These are phyloP conservation scores for Ramalina peruviana DNA, from an alignment of 495 filamentous ascomycete species.

Conservation along the genomic window DNA sequence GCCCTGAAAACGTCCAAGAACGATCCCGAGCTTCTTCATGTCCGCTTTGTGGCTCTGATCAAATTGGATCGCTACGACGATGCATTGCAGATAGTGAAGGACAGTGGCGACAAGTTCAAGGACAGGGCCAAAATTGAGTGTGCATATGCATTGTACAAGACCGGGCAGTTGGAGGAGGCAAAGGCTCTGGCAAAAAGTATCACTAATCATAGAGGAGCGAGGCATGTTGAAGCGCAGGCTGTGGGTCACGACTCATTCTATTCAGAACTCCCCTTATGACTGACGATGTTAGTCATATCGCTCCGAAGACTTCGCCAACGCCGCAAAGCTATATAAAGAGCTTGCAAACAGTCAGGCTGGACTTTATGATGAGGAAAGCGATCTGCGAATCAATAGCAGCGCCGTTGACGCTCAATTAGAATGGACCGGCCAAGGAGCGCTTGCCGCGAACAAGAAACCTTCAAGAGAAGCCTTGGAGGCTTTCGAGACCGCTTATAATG, in stretches of 20 bases:
- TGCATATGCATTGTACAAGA: conserved; percentile 86
- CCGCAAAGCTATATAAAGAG: conserved; percentile 53
- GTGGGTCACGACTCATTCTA: conserved; percentile 26
- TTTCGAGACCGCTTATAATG: conserved; percentile 90
- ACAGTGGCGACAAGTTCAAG: conserved; percentile 53
- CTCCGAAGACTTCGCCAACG: conserved; percentile 62
- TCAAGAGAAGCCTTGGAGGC: conserved; percentile 68
- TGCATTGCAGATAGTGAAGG: conserved; percentile 61
- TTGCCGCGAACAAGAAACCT: conserved; percentile 40
- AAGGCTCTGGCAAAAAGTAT: conserved; percentile 37
- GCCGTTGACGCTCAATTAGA: conserved; percentile 77
- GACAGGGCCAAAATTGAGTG: conserved; percentile 58
- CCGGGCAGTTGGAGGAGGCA: conserved; percentile 62
- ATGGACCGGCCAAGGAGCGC: conserved; percentile 52
- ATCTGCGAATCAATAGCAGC: conserved; percentile 71
- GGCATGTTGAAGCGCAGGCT: conserved; percentile 81
- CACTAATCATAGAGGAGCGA: conserved; percentile 43
- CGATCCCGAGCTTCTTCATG: conserved; percentile 56
- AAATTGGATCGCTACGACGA: conserved; percentile 93
- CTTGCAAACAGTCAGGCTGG: conserved; percentile 35
- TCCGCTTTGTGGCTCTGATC: conserved; percentile 70
- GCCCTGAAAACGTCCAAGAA: conserved; percentile 47
- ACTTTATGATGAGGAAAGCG: conserved; percentile 58
- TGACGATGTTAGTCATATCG: conserved; percentile 51
- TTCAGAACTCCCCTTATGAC: neutral